These are phyloP conservation scores for Trichoderma reesei DNA, from an alignment of 495 filamentous ascomycete species.

Conservation along the genomic window DNA sequence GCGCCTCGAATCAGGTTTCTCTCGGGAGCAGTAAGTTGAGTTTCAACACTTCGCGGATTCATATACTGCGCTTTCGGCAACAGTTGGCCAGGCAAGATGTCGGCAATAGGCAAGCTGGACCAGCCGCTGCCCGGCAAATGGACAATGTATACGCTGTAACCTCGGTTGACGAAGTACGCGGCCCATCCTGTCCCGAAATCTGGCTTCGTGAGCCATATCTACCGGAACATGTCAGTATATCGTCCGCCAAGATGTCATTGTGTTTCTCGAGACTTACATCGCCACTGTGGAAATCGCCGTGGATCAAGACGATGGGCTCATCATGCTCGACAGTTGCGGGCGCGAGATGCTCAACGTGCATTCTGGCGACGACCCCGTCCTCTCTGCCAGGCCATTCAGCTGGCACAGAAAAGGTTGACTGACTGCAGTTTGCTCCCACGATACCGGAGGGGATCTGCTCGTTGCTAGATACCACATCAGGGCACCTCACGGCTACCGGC, in stretches of 20 bases:
- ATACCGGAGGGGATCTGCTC: no score
- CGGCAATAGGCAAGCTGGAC: not conserved
- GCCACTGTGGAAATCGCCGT: slow-evolving; percentile 7
- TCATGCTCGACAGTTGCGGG: not conserved
- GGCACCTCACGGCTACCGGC: no score
- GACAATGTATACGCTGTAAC: slow-evolving; percentile 37
- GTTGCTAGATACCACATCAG: no score
- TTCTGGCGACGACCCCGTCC: not conserved
- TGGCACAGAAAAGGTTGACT: not conserved
- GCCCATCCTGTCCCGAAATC: slow-evolving; percentile 39
- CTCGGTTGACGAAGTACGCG: slow-evolving; percentile 34
- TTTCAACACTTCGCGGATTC: slow-evolving; percentile 14
- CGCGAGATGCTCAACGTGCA: not conserved
- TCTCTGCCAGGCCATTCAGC: not conserved
- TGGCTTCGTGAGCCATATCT: slow-evolving; percentile 31
- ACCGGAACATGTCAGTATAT: not conserved
- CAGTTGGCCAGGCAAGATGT: slow-evolving; percentile 17
- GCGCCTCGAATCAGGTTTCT: slow-evolving; percentile 13
- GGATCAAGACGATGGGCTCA: slow-evolving; percentile 5
- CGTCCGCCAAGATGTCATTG: not conserved
- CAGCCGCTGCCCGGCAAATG: slow-evolving; percentile 34
- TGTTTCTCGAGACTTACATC: not conserved
- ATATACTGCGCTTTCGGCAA: not conserved
- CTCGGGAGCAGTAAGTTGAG: slow-evolving; percentile 30
- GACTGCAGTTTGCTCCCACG: not conserved